phyloP scores from a whole-genome alignment of 352 stramenopile genomes.

The Phytophthora brassicae region DNA sequence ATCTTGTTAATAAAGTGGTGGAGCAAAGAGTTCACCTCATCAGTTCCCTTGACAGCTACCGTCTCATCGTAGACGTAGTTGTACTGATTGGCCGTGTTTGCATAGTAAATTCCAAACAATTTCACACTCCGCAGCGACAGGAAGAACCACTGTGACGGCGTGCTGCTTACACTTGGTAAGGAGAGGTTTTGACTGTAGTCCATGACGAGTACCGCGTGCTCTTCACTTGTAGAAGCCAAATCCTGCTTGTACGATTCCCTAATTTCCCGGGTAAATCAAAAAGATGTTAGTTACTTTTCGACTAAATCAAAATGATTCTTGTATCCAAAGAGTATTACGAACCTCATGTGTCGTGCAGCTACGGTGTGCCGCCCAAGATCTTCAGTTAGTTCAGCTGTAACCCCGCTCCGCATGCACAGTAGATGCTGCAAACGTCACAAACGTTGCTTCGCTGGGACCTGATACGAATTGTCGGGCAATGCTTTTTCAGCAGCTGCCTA shows the following conservation, averaged over 20 bases:
- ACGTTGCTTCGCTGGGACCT: background rate
- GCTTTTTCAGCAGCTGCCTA: background rate
- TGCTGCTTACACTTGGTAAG: background rate
- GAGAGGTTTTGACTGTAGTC: too few relatives aligned
- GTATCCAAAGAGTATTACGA: background rate
- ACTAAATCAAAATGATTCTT: background rate
- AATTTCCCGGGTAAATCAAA: background rate
- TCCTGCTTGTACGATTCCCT: constrained; percentile 7
- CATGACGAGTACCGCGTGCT: constrained; percentile 14
- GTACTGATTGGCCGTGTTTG: constrained; percentile 7
- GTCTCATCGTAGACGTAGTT: constrained; percentile 16
- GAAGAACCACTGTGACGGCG: constrained; percentile 26
- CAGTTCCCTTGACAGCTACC: background rate
- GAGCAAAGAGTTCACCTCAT: constrained; percentile 13
- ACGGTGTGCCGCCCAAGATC: constrained; percentile 11
- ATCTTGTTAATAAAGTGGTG: too few relatives aligned
- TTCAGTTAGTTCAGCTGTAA: background rate
- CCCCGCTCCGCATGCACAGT: background rate
- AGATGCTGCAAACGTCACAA: constrained; percentile 7
- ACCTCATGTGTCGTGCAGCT: constrained; percentile 12
- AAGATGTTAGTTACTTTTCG: background rate
- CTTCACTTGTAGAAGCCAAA: background rate
- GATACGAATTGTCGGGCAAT: background rate
- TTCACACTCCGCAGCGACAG: constrained; percentile 11
- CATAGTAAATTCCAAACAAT: constrained; percentile 21